Evolutionary conservation across 805 yeast species (phyloP).

Genomic region (Wickerhamomyces mucosus): DNA sequence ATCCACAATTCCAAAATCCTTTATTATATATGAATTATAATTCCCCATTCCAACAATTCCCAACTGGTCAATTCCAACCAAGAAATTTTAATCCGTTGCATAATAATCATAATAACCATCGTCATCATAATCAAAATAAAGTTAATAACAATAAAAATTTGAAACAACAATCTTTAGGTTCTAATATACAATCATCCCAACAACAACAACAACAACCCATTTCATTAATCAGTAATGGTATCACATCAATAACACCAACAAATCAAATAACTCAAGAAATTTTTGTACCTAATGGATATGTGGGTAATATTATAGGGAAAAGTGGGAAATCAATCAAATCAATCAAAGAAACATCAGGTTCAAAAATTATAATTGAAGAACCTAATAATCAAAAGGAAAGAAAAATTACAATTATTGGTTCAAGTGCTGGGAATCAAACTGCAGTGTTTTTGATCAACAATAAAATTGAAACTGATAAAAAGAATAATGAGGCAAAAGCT

Average conservation of each 20-base stretch:
- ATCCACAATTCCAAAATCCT: not conserved
- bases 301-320: constrained; percentile 80
- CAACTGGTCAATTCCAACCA: too few relatives aligned
- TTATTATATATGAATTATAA: not conserved
- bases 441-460: constrained; percentile 67
- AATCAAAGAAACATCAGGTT: constrained; percentile 65
- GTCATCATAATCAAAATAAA: not conserved
- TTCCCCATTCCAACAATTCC: not conserved
- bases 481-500: constrained; percentile 28
- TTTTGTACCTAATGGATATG: constrained; percentile 65
- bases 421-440: constrained; percentile 56
- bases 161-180: not conserved
- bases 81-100: not conserved
- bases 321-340: constrained; percentile 78
- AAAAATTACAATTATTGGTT: constrained; percentile 58
- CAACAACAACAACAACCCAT: not conserved
- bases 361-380: constrained; percentile 62
- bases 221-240: not conserved
- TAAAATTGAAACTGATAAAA: constrained; percentile 55
- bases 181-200: not conserved
- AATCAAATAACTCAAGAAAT: constrained; percentile 53
- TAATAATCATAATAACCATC: not conserved
- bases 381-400: constrained; percentile 50
- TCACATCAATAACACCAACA: constrained; percentile 2
- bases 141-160: not conserved